Percentiles rank a stretch among this genome's conserved stretches.
These are phyloP conservation scores for Fusarium sp. DNA, from an alignment of 2,329 filamentous ascomycete genomes.

Conservation along the genomic window DNA sequence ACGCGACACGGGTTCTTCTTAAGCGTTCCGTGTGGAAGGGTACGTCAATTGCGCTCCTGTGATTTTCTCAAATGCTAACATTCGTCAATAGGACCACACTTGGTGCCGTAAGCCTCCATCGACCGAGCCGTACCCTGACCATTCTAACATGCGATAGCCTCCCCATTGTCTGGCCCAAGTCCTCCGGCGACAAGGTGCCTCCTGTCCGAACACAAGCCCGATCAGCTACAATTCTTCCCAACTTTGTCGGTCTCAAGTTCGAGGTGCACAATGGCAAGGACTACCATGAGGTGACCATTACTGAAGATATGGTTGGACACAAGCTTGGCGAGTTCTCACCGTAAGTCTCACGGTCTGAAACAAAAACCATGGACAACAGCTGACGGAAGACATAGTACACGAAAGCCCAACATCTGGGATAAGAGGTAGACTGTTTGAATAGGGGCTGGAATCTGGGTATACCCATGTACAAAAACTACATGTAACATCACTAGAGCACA, in stretches of 20 bases:
- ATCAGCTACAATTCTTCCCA: conserved; percentile 89
- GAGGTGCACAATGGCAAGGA: conserved; percentile 93
- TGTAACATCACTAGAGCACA: conserved; percentile 50
- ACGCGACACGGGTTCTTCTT: conserved; percentile 76
- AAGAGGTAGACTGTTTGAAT: conserved; percentile 51
- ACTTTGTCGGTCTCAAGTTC: conserved; percentile 91
- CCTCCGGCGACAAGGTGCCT: conserved; percentile 72
- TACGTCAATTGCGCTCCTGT: conserved; percentile 55
- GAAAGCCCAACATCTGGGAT: conserved; percentile 71
- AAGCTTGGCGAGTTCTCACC: conserved; percentile 93
- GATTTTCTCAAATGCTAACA: conserved; percentile 39
- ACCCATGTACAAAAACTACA: conserved; percentile 50
- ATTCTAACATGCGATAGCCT: conserved; percentile 59
- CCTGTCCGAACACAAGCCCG: conserved; percentile 91
- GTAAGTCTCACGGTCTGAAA: conserved; percentile 68
- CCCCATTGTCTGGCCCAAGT: conserved; percentile 74
- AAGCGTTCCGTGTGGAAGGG: conserved; percentile 93
- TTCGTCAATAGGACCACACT: conserved; percentile 61
- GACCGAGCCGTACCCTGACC: conserved; percentile 44
- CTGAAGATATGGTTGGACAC: conserved; percentile 96
- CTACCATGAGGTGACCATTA: conserved; percentile 86
- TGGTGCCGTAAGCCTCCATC: conserved; percentile 64
- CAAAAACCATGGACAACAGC: not conserved
- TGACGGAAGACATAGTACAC: conserved; percentile 60
- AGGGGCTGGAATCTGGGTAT: conserved; percentile 41